Base-by-base conservation (phyloP, 176 grass and related monocot genomes). In the Raddia guianensis region DNA sequence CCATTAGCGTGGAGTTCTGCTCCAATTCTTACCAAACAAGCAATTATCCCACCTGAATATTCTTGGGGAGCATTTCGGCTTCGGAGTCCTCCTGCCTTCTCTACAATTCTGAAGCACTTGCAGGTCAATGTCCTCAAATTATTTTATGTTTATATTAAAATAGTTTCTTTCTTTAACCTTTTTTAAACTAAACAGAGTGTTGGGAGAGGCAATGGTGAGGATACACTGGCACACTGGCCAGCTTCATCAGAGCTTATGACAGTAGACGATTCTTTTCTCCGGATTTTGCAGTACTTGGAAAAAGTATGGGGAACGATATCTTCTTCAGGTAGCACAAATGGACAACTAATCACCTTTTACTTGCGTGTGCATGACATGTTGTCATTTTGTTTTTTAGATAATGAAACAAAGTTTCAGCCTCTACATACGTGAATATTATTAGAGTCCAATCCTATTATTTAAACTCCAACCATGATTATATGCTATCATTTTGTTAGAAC, bases 181-280 rank as follows among this genome's bases (percentile, higher is more conserved):
- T 84, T 69, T 68, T 21, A 71, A 90, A 81, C 59, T 68, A 50
- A 69, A 77, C 71, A 98, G 95, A 88, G 82, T 88, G 88, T 98
- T 75, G 95, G 92, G 75, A 91, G 85, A 92, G 87, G 91, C 83
- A 98, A 94, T 91, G 95, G 95, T 18, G 90, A 87, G 87, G 95
- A 94, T 69, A 94, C 95, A 12, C 86, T 98, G 79, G 95, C 92
- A 51, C 95, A 94, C 82, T 98, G 95, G 92, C 92, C 95, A 78
- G 87, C 87, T 48, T 94, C 92, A 58, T 75, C 86, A 48, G 88
- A 84, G 70, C 88, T 98, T 72, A 92, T 94, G 76, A 91, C 90
- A 14, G 95, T 98, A 35, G 92, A 98, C 87, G 79, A 90, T 66
- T 83, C 92, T 68, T 98, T 98, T 82, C 70, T 91, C 66, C 84